Conservation (phyloP, 1,284 basidiomycete species). For the Tilletia caries region DNA sequence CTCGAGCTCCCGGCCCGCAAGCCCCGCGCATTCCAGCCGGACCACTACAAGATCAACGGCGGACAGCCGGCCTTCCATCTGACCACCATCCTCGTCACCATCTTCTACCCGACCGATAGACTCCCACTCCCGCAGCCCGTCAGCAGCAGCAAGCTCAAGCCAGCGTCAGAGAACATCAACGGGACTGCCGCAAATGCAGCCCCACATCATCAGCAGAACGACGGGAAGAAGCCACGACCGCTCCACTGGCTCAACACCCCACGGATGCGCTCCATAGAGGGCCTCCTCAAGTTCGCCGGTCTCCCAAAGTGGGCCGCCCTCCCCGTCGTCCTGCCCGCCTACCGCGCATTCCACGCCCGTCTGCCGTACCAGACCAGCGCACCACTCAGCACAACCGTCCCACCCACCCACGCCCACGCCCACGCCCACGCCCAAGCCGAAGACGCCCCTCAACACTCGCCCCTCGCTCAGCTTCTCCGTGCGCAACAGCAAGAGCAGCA, state of each 20-base stretch:
- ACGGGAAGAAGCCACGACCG: not conserved
- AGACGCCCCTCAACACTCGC: not conserved
- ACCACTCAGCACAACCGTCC: constrained; percentile 4
- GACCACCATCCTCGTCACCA: constrained; percentile 38
- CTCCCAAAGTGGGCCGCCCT: constrained; percentile 37
- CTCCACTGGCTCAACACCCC: constrained; percentile 5
- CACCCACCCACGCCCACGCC: not conserved
- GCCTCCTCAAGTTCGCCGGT: constrained; percentile 43
- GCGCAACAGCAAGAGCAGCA: not conserved
- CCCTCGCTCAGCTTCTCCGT: constrained; percentile 1
- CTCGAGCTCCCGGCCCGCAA: constrained; percentile 31
- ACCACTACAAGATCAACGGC: constrained; percentile 18
- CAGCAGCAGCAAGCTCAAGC: constrained; percentile 1
- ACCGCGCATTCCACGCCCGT: constrained; percentile 28
- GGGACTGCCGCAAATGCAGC: not conserved
- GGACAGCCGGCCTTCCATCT: constrained; percentile 27
- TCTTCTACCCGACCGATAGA: constrained; percentile 38
- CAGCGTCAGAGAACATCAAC: not conserved
- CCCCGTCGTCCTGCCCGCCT: constrained; percentile 33
- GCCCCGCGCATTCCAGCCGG: constrained; percentile 14
- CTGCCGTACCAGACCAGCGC: constrained; percentile 17
- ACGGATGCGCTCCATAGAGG: constrained; percentile 25
- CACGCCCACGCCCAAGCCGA: not conserved
- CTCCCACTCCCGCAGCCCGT: not conserved
- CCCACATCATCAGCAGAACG: too few species aligned